Evolutionary conservation across 768 basidiomycete species (phyloP).

Genomic region (Leccinum disarticulatum): DNA sequence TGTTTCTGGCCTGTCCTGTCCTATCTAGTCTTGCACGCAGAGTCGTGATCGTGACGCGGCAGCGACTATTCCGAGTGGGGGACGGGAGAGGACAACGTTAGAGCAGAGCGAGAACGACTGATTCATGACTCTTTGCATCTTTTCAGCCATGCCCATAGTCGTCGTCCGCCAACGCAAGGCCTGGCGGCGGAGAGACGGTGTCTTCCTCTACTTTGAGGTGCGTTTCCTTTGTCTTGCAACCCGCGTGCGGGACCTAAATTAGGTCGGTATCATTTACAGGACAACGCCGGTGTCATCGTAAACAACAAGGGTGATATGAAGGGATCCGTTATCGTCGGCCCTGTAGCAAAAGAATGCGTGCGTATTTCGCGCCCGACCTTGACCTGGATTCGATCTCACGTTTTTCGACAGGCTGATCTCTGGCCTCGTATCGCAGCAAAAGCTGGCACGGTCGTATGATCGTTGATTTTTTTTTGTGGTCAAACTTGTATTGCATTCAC

Average conservation of each 20-base stretch:
- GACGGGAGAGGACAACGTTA: neutral
- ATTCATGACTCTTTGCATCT: constrained; percentile 8
- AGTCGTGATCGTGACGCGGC: neutral
- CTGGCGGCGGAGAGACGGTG: constrained; percentile 97
- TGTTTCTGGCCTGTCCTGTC: constrained; percentile 12
- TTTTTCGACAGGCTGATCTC: constrained; percentile 71
- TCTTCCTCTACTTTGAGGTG: constrained; percentile 98
- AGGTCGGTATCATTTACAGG: constrained; percentile 39
- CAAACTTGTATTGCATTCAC: constrained; percentile 9
- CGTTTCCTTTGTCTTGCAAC: constrained; percentile 17
- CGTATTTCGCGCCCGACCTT: constrained; percentile 31
- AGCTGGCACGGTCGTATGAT: constrained; percentile 95
- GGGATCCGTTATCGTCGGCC: constrained; percentile 94
- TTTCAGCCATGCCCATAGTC: constrained; percentile 91
- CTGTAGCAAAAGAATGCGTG: constrained; percentile 99
- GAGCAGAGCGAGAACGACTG: neutral
- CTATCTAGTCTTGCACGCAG: neutral
- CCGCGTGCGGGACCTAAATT: neutral
- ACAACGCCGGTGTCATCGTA: constrained; percentile 96
- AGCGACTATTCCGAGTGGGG: neutral
- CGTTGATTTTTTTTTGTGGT: constrained; percentile 15
- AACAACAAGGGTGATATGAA: constrained; percentile 99
- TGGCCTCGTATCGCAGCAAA: constrained; percentile 99
- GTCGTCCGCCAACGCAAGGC: constrained; percentile 97
- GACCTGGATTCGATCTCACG: neutral